A percentile compares a stretch with the other conserved stretches of the same genome.
Evolutionary conservation across 2,329 filamentous ascomycete species (phyloP).

Genomic region (Colletotrichum sp.): DNA sequence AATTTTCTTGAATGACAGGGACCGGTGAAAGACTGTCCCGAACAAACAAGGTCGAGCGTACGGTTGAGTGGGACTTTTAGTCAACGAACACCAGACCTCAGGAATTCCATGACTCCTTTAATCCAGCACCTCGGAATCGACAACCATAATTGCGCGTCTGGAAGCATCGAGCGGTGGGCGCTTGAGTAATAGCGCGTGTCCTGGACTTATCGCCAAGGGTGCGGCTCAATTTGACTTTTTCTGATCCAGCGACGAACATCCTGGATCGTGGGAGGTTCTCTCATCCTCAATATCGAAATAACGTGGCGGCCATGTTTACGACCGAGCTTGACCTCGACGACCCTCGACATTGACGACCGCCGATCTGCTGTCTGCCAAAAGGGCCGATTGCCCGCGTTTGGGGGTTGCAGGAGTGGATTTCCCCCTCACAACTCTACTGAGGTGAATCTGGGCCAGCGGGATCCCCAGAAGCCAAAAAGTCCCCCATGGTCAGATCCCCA

Average conservation of each 20-base stretch:
- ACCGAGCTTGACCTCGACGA: neutral
- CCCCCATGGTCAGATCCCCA: constrained; percentile 10
- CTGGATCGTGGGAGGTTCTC: neutral
- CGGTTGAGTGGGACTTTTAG: neutral
- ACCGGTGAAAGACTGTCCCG: neutral
- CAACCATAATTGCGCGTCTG: neutral
- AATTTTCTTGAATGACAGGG: neutral
- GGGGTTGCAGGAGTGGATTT: neutral
- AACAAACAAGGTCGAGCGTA: neutral
- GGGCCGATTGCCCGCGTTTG: neutral
- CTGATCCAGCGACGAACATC: neutral
- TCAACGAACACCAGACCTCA: neutral
- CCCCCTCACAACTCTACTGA: neutral
- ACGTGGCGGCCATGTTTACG: constrained; percentile 10
- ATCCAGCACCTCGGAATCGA: neutral
- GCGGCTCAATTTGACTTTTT: constrained; percentile 4
- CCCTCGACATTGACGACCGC: neutral
- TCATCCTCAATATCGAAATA: neutral
- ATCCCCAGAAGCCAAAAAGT: constrained; percentile 13
- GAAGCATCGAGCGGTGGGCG: neutral
- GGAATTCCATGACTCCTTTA: neutral
- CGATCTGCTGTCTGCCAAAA: neutral
- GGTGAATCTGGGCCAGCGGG: constrained; percentile 6
- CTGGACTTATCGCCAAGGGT: neutral
- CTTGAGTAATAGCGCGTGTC: constrained; percentile 2